Conservation (phyloP, 139 green algal species). For the Coccomyxa sp. region DNA sequence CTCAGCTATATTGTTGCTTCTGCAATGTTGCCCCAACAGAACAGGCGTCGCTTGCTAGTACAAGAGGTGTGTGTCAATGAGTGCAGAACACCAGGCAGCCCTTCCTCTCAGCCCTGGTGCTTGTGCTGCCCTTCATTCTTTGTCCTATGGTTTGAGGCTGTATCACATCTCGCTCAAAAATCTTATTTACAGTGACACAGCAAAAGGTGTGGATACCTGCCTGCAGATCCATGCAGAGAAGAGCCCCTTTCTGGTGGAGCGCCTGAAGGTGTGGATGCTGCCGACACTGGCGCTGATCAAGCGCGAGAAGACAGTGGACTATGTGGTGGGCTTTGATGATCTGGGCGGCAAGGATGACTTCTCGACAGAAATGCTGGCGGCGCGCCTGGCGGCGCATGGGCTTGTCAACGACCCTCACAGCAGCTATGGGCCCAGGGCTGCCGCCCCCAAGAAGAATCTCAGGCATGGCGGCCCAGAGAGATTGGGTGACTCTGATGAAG, state of each 20-base stretch:
- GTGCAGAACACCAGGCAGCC: too few species aligned
- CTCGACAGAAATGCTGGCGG: conserved; percentile 11
- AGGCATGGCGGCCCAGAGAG: neutral
- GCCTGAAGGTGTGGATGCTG: conserved; percentile 85
- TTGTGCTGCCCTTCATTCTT: neutral
- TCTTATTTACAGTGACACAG: neutral
- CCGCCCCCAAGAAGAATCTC: neutral
- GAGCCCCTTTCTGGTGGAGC: conserved; percentile 88
- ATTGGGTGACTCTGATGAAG: neutral
- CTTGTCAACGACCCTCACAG: neutral
- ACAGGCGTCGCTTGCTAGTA: neutral
- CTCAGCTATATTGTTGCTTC: too few species aligned
- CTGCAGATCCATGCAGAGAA: conserved; percentile 94
- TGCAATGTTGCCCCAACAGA: neutral
- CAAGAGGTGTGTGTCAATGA: conserved; percentile 27
- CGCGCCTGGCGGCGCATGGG: neutral
- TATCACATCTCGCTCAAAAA: neutral
- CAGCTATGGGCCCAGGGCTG: too few species aligned
- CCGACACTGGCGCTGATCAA: conserved; percentile 82
- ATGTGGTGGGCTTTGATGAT: conserved; percentile 87
- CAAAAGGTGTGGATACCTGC: neutral
- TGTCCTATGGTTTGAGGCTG: too few species aligned
- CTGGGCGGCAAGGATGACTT: conserved; percentile 72
- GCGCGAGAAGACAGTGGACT: conserved; percentile 67
- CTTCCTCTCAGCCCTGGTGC: neutral